Percentiles rank a stretch among this genome's conserved stretches.
Conservation (phyloP, 148 eudicot species). For the Spergularia marina region DNA sequence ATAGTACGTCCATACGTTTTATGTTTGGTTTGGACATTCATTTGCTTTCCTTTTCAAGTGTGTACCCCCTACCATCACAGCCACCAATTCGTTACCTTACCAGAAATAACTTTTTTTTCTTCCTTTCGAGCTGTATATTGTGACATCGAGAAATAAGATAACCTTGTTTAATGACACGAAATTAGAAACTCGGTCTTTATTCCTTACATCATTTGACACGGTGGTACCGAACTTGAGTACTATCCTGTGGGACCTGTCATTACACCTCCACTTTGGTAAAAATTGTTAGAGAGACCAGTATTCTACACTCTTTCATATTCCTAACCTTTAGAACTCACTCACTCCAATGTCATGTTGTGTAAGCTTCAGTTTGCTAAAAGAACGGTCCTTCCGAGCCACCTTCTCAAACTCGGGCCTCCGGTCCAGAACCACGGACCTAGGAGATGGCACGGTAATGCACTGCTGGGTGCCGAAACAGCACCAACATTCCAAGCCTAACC, state of each 20-base stretch:
- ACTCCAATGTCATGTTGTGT: constrained; percentile 51
- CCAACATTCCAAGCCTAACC: constrained; percentile 40
- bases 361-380: constrained; percentile 49
- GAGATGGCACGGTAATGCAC: constrained; percentile 71
- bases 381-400: constrained; percentile 37
- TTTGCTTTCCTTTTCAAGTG: neutral
- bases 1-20: too few species aligned
- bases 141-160: too few species aligned
- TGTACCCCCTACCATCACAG: neutral
- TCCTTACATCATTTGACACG: too few species aligned
- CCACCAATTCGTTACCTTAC: neutral
- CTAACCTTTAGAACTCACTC: neutral
- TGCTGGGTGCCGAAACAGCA: constrained; percentile 75
- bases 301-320: neutral
- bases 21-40: neutral
- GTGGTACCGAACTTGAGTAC: too few species aligned
- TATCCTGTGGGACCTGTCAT: too few species aligned
- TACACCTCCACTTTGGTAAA: too few species aligned
- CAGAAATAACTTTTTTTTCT: neutral
- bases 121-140: too few species aligned
- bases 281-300: too few species aligned
- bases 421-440: constrained; percentile 49
- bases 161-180: too few species aligned
- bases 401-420: constrained; percentile 63
- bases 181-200: too few species aligned